A percentile compares a stretch with the other conserved stretches of the same genome.
These are phyloP conservation scores for Aspergillus cavernicola DNA, from an alignment of 495 filamentous ascomycete genomes.

Conservation along the genomic window DNA sequence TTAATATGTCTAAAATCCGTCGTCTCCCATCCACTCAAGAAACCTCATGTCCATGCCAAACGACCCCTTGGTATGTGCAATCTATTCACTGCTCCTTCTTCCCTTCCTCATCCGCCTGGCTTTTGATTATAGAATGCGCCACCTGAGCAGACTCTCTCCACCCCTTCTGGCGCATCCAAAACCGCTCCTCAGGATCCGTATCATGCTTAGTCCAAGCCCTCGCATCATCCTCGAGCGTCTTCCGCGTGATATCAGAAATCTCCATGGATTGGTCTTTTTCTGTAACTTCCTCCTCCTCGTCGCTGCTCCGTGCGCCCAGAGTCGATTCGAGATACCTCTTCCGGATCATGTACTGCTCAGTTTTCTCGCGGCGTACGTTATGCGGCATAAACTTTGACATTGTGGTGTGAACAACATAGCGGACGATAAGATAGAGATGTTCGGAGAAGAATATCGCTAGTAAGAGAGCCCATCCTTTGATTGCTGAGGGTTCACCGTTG, in stretches of 20 bases:
- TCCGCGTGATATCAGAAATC: constrained; percentile 36
- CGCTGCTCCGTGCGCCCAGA: constrained; percentile 29
- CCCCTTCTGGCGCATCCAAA: constrained; percentile 66
- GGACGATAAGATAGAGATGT: constrained; percentile 74
- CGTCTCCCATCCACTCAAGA: constrained; percentile 10
- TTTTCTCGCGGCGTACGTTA: constrained; percentile 74
- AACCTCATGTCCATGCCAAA: not conserved
- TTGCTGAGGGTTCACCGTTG: constrained; percentile 53
- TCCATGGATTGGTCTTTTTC: constrained; percentile 12
- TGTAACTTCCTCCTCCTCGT: constrained; percentile 19
- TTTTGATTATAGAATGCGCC: constrained; percentile 54
- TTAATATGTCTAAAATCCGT: constrained; percentile 59
- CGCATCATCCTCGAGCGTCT: constrained; percentile 64
- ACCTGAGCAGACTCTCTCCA: constrained; percentile 58
- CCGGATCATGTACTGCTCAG: constrained; percentile 68
- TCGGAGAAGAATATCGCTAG: constrained; percentile 84
- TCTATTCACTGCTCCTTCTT: constrained; percentile 56
- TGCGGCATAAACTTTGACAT: constrained; percentile 81
- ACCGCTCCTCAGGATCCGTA: constrained; percentile 56
- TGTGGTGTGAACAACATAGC: constrained; percentile 63
- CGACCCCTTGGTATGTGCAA: not conserved
- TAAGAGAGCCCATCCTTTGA: constrained; percentile 77
- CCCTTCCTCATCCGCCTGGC: constrained; percentile 33
- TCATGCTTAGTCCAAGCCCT: constrained; percentile 48
- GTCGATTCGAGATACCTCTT: constrained; percentile 63